Evolutionary conservation across 2,329 filamentous ascomycete species (phyloP).

Genomic region (Juglanconis juglandina): DNA sequence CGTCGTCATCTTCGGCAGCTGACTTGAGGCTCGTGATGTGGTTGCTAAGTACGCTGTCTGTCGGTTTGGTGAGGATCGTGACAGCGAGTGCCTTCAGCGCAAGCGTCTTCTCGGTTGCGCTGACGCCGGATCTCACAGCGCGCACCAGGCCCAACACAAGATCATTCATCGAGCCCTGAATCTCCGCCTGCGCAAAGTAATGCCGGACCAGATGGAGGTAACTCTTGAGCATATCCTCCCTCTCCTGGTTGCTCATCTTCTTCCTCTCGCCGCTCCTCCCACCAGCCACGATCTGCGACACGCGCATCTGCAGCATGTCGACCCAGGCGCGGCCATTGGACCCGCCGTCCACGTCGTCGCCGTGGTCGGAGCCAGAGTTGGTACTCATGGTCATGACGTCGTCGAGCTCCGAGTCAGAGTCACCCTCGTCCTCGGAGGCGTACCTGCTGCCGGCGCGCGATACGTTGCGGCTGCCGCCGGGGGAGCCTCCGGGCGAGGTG

Average conservation of each 20-base stretch:
- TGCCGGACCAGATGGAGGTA: slow-evolving; percentile 66
- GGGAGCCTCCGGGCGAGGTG: slow-evolving; percentile 56
- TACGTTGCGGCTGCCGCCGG: slow-evolving; percentile 52
- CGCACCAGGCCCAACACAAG: slow-evolving; percentile 64
- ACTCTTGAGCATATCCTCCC: slow-evolving; percentile 60
- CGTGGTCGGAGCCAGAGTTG: slow-evolving; percentile 59
- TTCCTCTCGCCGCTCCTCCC: slow-evolving; percentile 57
- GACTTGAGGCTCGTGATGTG: slow-evolving; percentile 57
- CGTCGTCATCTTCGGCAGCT: slow-evolving; percentile 67
- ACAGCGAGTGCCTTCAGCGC: slow-evolving; percentile 71
- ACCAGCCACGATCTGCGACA: slow-evolving; percentile 57
- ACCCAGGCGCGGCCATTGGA: slow-evolving; percentile 52
- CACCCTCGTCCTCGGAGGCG: slow-evolving; percentile 58
- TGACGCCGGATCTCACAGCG: slow-evolving; percentile 66
- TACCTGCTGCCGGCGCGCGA: slow-evolving; percentile 61
- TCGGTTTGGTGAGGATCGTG: slow-evolving; percentile 64
- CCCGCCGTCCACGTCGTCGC: slow-evolving; percentile 51
- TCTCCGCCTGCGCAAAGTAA: slow-evolving; percentile 62
- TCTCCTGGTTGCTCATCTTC: slow-evolving; percentile 68
- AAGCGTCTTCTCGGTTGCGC: slow-evolving; percentile 64
- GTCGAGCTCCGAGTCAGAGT: slow-evolving; percentile 51
- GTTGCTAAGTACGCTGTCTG: slow-evolving; percentile 63
- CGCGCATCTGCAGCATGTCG: slow-evolving; percentile 59
- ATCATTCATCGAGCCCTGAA: slow-evolving; percentile 57
- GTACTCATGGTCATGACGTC: slow-evolving; percentile 45